Percentiles rank a stretch among this genome's conserved stretches.
These are phyloP conservation scores for Fistulifera solaris DNA, from an alignment of 108 stramenopile species.

Conservation along the genomic window DNA sequence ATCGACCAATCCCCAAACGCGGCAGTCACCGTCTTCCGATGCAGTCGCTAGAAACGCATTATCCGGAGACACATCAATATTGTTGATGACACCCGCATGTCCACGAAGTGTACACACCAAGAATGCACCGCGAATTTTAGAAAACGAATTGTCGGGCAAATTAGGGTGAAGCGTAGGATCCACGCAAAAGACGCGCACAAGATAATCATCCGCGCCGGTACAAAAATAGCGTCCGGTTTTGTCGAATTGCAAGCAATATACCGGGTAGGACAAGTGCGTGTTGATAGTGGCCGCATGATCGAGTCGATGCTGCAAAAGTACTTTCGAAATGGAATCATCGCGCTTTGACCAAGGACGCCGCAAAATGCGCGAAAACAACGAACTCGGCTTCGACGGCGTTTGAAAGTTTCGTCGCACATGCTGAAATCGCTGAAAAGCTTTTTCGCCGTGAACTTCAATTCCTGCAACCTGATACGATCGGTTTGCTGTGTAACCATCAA, in stretches of 20 bases:
- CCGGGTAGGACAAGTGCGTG: slow-evolving; percentile 73
- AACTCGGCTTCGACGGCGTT: too few relatives aligned
- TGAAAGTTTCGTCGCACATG: too few relatives aligned
- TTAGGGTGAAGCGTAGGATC: background rate
- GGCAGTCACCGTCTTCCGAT: slow-evolving; percentile 71
- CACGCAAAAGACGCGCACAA: slow-evolving; percentile 84
- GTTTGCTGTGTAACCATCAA: too few relatives aligned
- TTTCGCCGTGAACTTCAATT: too few relatives aligned
- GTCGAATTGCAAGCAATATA: slow-evolving; percentile 88
- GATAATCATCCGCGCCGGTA: slow-evolving; percentile 91
- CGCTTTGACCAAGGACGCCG: too few relatives aligned
- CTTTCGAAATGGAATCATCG: too few relatives aligned
- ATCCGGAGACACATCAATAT: slow-evolving; percentile 85
- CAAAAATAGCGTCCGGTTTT: slow-evolving; percentile 81
- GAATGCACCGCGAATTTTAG: slow-evolving; percentile 44
- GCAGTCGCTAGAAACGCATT: slow-evolving; percentile 88
- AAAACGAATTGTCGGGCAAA: slow-evolving; percentile 12
- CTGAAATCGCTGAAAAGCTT: too few relatives aligned
- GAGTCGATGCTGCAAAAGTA: slow-evolving; percentile 17
- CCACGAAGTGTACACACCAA: slow-evolving; percentile 83
- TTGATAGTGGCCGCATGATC: slow-evolving; percentile 76
- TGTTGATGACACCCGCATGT: slow-evolving; percentile 88
- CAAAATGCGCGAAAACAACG: too few relatives aligned
- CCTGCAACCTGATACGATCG: too few relatives aligned
- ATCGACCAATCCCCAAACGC: slow-evolving; percentile 84